A percentile compares a stretch with the other conserved stretches of the same genome.
Evolutionary conservation across 768 basidiomycete genomes (phyloP).

Genomic region (Phanerochaete sordida): DNA sequence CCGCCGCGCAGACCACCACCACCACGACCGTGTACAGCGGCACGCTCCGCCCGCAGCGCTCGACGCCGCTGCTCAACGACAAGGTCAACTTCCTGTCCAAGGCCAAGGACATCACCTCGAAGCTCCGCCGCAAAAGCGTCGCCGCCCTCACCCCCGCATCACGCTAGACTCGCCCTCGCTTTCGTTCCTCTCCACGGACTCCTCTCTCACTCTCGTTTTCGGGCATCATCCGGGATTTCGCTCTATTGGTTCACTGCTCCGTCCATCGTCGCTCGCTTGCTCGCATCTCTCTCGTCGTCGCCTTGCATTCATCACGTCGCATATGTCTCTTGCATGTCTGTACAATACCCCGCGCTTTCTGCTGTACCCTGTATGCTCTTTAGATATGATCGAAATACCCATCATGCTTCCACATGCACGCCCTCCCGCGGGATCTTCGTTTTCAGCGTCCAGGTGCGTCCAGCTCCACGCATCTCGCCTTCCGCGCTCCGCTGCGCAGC

Average conservation of each 20-base stretch:
- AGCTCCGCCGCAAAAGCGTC: constrained; percentile 20
- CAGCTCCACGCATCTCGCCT: background rate
- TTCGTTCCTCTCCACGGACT: background rate
- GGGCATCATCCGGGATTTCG: background rate
- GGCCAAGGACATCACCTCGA: constrained; percentile 22
- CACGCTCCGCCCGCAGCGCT: constrained; percentile 14
- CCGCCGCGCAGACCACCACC: background rate
- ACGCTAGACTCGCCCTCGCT: background rate
- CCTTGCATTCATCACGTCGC: background rate
- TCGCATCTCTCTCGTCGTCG: constrained; percentile 1
- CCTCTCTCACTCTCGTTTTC: background rate
- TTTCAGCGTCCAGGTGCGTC: background rate
- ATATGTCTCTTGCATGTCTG: background rate
- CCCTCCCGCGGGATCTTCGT: background rate
- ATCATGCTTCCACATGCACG: background rate
- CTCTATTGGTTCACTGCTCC: background rate
- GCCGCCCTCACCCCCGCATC: constrained; percentile 10
- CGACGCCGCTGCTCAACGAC: constrained; percentile 10
- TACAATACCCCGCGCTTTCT: background rate
- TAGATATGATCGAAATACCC: background rate
- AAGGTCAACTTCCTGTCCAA: constrained; percentile 17
- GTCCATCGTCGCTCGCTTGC: background rate
- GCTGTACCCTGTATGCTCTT: background rate
- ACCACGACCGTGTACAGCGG: constrained; percentile 10
- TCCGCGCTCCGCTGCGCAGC: background rate